Conservation (phyloP, 805 yeast genomes). For the Saccharomycopsis sp. region DNA sequence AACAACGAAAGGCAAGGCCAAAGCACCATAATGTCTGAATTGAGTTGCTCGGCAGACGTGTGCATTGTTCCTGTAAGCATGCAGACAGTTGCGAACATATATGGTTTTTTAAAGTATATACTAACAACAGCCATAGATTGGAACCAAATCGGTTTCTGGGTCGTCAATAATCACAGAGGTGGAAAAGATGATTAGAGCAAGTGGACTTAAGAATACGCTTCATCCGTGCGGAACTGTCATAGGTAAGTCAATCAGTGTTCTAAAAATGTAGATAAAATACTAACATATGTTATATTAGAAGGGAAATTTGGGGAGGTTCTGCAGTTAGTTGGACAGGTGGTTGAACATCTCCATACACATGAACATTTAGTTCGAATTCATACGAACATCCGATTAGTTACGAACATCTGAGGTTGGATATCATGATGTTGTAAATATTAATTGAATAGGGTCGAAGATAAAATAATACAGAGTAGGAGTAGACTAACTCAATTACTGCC, state of each 20-base stretch:
- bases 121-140: constrained; percentile 34
- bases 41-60: background rate
- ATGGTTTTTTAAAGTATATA: background rate
- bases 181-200: constrained; percentile 54
- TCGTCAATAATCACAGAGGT: constrained; percentile 71
- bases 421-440: background rate
- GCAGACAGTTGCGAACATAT: background rate
- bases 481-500: no score
- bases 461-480: no score
- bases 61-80: background rate
- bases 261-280: background rate
- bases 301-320: constrained; percentile 91
- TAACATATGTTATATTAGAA: background rate
- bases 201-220: constrained; percentile 57
- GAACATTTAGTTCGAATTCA: constrained; percentile 69
- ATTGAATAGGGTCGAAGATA: background rate
- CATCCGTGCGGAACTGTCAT: constrained; percentile 91
- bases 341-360: constrained; percentile 58
- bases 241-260: constrained; percentile 22
- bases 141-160: constrained; percentile 69
- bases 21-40: background rate
- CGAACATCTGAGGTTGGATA: constrained; percentile 29
- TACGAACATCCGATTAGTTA: constrained; percentile 79
- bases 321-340: constrained; percentile 69
- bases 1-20: background rate